Evolutionary conservation across 495 filamentous ascomycete species (phyloP).

Genomic region (Xylaria sp.): DNA sequence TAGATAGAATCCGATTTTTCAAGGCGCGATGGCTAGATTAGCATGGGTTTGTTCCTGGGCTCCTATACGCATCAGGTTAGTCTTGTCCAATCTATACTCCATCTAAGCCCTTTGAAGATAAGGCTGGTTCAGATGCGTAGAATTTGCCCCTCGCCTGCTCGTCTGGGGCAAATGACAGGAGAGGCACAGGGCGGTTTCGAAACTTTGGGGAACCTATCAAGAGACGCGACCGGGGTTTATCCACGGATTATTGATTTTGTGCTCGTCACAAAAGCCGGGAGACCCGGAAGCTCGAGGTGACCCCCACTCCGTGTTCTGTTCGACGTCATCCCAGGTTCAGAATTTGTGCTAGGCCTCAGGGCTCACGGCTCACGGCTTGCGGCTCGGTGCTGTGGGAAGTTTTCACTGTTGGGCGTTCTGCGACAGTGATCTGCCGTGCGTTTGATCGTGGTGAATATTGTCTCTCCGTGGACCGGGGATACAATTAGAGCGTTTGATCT

Average conservation of each 20-base stretch:
- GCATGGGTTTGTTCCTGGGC: not conserved
- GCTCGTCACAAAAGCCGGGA: slow-evolving; percentile 1
- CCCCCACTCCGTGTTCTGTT: not conserved
- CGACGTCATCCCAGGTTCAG: slow-evolving; percentile 5
- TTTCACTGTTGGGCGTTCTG: not conserved
- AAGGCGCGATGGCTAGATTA: not conserved
- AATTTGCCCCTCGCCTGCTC: not conserved
- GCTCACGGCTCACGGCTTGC: no score
- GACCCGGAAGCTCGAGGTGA: slow-evolving; percentile 4
- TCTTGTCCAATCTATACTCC: no score
- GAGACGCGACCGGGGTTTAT: not conserved
- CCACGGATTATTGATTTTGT: not conserved
- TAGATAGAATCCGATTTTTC: not conserved
- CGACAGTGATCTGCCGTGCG: slow-evolving; percentile 17
- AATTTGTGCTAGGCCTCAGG: no score
- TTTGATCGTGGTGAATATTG: slow-evolving; percentile 5
- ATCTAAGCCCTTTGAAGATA: slow-evolving; percentile 9
- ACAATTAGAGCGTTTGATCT: not conserved
- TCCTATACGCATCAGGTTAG: slow-evolving; percentile 2
- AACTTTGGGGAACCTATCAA: slow-evolving; percentile 19
- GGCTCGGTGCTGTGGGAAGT: slow-evolving; percentile 1
- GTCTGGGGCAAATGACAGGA: slow-evolving; percentile 23
- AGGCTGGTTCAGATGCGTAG: not conserved
- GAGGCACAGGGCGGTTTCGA: not conserved
- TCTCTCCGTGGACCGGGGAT: slow-evolving; percentile 8